phyloP scores from a whole-genome alignment of 805 yeast species.

The Diddensiella transvaalensis region DNA sequence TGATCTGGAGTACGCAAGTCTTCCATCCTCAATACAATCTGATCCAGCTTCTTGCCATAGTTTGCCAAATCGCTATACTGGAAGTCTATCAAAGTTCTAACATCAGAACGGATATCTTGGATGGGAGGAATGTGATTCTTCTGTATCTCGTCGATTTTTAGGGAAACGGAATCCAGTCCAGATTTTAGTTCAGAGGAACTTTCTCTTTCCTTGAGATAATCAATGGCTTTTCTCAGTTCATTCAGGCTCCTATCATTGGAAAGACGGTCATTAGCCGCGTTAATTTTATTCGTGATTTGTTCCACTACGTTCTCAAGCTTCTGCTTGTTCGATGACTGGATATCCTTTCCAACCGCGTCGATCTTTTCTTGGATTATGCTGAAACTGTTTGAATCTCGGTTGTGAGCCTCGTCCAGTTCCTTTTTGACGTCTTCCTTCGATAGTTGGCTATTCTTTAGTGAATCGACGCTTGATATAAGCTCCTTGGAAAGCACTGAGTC shows the following conservation, averaged over 20 bases:
- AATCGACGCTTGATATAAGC: not conserved
- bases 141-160: not conserved
- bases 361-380: too few relatives aligned
- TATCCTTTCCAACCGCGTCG: too few relatives aligned
- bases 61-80: conserved; percentile 18
- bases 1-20: not conserved
- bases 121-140: conserved; percentile 9
- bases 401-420: not conserved
- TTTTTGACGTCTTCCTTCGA: too few relatives aligned
- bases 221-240: not conserved
- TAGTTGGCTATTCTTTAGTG: not conserved
- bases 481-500: not conserved
- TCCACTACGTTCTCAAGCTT: too few relatives aligned
- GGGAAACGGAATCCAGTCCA: not conserved
- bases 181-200: not conserved
- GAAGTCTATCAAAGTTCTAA: conserved; percentile 21
- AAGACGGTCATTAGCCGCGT: too few relatives aligned
- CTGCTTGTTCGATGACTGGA: too few relatives aligned
- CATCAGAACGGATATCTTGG: conserved; percentile 18
- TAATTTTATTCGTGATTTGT: too few relatives aligned
- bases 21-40: conserved; percentile 1
- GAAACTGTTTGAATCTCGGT: not conserved
- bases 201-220: not conserved
- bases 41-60: conserved; percentile 7
- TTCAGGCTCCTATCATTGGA: too few relatives aligned